Base-by-base conservation (phyloP, 2,329 filamentous ascomycete genomes). In the Colletotrichum sp. region DNA sequence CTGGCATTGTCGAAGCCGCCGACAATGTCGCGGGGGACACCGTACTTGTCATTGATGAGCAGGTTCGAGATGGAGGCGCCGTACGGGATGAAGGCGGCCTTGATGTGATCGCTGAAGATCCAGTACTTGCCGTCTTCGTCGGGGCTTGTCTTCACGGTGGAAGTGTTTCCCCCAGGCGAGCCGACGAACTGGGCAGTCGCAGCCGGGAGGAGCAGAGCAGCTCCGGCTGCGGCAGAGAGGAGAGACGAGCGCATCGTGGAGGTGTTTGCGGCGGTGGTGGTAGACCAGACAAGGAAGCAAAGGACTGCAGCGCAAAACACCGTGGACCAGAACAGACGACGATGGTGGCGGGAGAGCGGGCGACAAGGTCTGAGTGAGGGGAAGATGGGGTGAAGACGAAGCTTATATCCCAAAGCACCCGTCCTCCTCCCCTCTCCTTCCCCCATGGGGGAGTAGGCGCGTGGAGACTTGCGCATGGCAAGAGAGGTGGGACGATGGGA, bases 1-100 rank as follows among this genome's bases (percentile, higher is more conserved):
- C 86, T 90, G 59, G 93, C 93, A 80, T 95, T 95, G 84, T 96
- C 94, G 78, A 92, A 95, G 62, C 94, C 94, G 61, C 89, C 88
- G 2, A 96, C 91, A 64, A 96, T 86, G 80, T 96, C 94, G 73
- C 93, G 89, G 80, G 90, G 87, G 57, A 93, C 84, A 59, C 93
- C 93, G 77, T 92, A 87, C 78, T 90, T 90, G 82, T 95, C 93
- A 47, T 90, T 88, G 81, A 96, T 87, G 81, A 94, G 87, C 66
- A 96, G 86, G 80, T 95, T 93, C 72, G 92, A 89, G 78, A 96
- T 89, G 72, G 91, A 91, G 9, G 93, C 94, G 75, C 93, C 94
- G 78, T 95, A 95, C 2, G 93, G 88, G 59, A 95, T 92, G 82
- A 95, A 95, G 61, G 88, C 85, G 11, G 91, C 93, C 66, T 90